These are phyloP conservation scores for Aspergillus tamarii DNA, from an alignment of 2,329 filamentous ascomycete genomes.

Conservation along the genomic window DNA sequence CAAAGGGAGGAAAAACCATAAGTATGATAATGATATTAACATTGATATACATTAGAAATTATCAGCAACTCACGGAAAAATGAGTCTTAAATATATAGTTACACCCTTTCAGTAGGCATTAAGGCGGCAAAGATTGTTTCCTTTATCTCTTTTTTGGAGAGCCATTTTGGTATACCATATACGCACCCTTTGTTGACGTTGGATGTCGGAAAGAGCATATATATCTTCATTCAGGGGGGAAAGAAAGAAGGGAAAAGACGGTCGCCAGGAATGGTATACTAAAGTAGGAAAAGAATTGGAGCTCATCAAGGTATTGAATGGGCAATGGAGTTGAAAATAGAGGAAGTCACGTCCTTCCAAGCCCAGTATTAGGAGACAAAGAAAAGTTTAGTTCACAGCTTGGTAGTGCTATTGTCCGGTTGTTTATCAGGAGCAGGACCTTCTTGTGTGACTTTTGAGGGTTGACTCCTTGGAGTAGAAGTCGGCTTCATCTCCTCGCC, in stretches of 20 bases:
- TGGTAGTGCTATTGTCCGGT: neutral
- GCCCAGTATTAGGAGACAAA: neutral
- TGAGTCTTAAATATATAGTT: neutral
- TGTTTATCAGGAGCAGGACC: neutral
- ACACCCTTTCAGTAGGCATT: neutral
- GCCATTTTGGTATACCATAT: neutral
- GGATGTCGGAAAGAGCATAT: neutral
- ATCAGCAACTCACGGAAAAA: neutral
- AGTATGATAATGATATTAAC: neutral
- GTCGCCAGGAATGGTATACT: neutral
- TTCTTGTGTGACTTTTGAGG: slow-evolving; percentile 1
- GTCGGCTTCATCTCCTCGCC: neutral
- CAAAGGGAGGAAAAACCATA: neutral
- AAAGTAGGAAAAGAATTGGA: neutral
- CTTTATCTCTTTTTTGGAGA: neutral
- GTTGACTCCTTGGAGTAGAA: neutral
- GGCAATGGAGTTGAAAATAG: neutral
- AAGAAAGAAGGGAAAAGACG: neutral
- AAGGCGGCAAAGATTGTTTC: neutral
- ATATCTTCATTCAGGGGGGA: neutral
- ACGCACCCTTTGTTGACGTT: neutral
- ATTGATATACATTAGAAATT: neutral
- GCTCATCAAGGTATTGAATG: neutral
- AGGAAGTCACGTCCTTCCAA: neutral
- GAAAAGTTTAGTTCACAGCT: neutral